Evolutionary conservation across 176 grass and related monocot species (phyloP), one percentile per base, ranked within the genome.

Genomic region (Otatea glauca): DNA sequence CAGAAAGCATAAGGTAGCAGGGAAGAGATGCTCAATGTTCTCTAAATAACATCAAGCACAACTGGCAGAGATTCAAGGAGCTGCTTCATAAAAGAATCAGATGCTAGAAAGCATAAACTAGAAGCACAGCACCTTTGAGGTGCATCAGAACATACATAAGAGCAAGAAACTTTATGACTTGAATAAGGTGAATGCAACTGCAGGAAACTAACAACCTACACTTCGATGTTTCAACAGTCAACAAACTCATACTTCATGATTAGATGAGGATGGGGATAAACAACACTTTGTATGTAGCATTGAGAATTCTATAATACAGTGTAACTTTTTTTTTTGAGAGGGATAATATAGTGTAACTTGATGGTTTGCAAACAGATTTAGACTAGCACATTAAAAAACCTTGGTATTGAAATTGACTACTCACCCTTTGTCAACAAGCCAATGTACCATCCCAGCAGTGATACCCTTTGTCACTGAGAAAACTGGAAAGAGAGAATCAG

Each of bases 401-500:
- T 14, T 41, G 38, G 15, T 65, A 15, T 21, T 63, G 29, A 32
- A 65, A 68, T 61, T 51, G 74, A 90, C 32, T 12, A 74, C 85
- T 85, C 82, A 99, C 96, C 78, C 89, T 81, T 99, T 89, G 24
- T 99, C 93, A 68, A 96, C 93, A 63, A 99, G 96, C 91, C 93
- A 99, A 81, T 99, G 96, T 62, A 95, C 83, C 84, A 99, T 87
- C 53, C 93, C 93, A 79, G 96, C 93, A 84, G 96, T 95, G 55
- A 99, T 91, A 70, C 93, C 96, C 91, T 99, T 99, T 54, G 96
- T 99, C 66, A 86, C 93, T 9, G 96, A 99, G 78, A 99, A 99
- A 94, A 99, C 93, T 81, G 93, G 91, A 92, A 98, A 99, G 41
- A 99, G 88, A 70, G 89, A 92, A 87, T 99, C 96, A 75, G 93